These are phyloP conservation scores for Candida buenavistaensis DNA, from an alignment of 1,139 yeast genomes.

Conservation along the genomic window DNA sequence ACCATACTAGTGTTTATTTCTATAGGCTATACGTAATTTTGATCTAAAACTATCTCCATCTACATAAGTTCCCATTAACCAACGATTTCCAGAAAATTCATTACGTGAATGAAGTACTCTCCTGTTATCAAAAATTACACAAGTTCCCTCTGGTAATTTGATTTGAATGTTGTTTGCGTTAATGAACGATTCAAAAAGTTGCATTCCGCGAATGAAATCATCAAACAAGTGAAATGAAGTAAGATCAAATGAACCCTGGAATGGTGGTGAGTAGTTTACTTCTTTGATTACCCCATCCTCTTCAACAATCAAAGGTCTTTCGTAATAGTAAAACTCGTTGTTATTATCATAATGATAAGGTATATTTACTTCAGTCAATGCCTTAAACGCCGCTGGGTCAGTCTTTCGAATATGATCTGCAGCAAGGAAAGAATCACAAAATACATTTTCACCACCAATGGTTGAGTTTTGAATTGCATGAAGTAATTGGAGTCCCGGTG, in stretches of 20 bases:
- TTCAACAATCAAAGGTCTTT: conserved; percentile 67
- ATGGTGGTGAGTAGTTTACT: conserved; percentile 80
- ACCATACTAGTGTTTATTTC: too few species aligned
- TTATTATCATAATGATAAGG: conserved; percentile 71
- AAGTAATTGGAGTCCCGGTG: conserved; percentile 77
- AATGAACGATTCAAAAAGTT: conserved; percentile 59
- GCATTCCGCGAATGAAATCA: conserved; percentile 61
- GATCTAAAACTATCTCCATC: conserved; percentile 75
- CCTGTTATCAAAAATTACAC: conserved; percentile 74
- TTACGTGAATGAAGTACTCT: conserved; percentile 71
- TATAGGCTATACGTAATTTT: conserved; percentile 42
- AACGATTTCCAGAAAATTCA: conserved; percentile 58
- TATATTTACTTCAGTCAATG: conserved; percentile 62
- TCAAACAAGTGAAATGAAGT: conserved; percentile 33
- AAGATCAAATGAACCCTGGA: conserved; percentile 75
- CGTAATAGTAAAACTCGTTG: conserved; percentile 62
- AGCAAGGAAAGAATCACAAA: conserved; percentile 75
- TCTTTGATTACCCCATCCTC: conserved; percentile 51
- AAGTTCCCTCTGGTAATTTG: conserved; percentile 60
- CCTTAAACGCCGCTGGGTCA: conserved; percentile 66
- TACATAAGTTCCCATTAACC: conserved; percentile 78
- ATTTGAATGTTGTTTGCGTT: conserved; percentile 58
- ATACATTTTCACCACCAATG: conserved; percentile 68
- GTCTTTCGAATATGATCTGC: conserved; percentile 52
- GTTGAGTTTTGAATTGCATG: conserved; percentile 67